These are phyloP conservation scores for Dendrobium nobile DNA, from an alignment of 106 monocot genomes.

Conservation along the genomic window DNA sequence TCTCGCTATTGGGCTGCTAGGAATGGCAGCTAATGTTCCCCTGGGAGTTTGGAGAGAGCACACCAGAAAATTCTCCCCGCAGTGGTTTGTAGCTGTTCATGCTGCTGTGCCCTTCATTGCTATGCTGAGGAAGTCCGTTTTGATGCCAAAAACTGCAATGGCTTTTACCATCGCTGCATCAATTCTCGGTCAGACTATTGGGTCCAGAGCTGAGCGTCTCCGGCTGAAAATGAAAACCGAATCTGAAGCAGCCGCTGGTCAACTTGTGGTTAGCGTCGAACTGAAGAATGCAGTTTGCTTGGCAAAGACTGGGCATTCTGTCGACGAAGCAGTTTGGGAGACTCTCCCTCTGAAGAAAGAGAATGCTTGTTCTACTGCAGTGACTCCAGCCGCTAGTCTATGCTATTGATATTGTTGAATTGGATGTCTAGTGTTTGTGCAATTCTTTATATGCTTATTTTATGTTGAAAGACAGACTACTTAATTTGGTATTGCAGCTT, in stretches of 20 bases:
- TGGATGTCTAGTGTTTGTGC: background rate
- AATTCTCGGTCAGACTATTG: slow-evolving; percentile 73
- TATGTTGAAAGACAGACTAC: background rate
- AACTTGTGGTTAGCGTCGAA: background rate
- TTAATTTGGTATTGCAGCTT: background rate
- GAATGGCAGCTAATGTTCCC: slow-evolving; percentile 83
- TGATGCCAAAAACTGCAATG: slow-evolving; percentile 95
- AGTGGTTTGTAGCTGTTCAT: slow-evolving; percentile 80
- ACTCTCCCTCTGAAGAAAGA: slow-evolving; percentile 22
- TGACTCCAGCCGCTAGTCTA: slow-evolving; percentile 11
- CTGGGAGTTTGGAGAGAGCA: slow-evolving; percentile 91
- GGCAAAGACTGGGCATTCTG: slow-evolving; percentile 6
- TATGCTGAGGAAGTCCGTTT: slow-evolving; percentile 75
- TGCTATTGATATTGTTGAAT: slow-evolving; percentile 26
- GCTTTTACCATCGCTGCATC: slow-evolving; percentile 74
- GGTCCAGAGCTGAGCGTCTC: slow-evolving; percentile 67
- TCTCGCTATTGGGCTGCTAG: slow-evolving; percentile 56
- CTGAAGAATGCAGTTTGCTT: background rate
- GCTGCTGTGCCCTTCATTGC: slow-evolving; percentile 87
- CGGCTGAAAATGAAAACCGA: slow-evolving; percentile 29
- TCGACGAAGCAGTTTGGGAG: slow-evolving; percentile 23
- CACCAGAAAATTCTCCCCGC: slow-evolving; percentile 66
- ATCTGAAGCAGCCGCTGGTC: background rate
- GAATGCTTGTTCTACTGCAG: background rate
- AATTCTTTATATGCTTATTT: background rate